Evolutionary conservation across 805 yeast genomes (phyloP).

Genomic region (Candida mattraensis): DNA sequence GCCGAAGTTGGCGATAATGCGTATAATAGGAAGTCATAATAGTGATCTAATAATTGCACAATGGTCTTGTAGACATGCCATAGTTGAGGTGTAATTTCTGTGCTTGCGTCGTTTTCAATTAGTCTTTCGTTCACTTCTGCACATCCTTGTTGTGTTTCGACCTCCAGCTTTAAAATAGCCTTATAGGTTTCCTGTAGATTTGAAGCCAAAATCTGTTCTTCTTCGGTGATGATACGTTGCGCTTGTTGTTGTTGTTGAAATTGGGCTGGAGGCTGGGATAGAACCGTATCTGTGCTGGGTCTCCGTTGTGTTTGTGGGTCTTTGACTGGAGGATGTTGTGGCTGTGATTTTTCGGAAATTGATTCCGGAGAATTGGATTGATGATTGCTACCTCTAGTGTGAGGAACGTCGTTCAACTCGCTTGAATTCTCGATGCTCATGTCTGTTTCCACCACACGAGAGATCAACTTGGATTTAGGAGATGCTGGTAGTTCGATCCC

Average conservation of each 20-base stretch:
- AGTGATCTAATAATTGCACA: constrained; percentile 63
- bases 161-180: constrained; percentile 64
- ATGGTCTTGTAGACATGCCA: constrained; percentile 74
- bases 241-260: constrained; percentile 15
- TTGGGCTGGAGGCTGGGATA: constrained; percentile 24
- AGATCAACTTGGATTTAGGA: constrained; percentile 22
- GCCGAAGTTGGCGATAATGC: constrained; percentile 67
- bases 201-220: constrained; percentile 65
- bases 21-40: constrained; percentile 68
- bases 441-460: constrained; percentile 25
- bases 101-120: constrained; percentile 41
- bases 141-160: constrained; percentile 69
- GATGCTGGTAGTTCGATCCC: constrained; percentile 26
- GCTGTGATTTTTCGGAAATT: constrained; percentile 16
- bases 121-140: constrained; percentile 56
- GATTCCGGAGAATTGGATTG: constrained; percentile 28
- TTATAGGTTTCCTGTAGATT: constrained; percentile 76
- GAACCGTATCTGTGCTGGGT: constrained; percentile 28
- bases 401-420: constrained; percentile 24
- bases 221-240: constrained; percentile 42
- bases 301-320: constrained; percentile 19
- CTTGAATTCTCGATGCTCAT: constrained; percentile 26
- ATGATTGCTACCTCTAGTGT: constrained; percentile 14
- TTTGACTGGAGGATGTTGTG: too few species aligned
- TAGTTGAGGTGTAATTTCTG: constrained; percentile 57